Percentiles rank a stretch among this genome's conserved stretches.
Conservation (phyloP, 768 basidiomycete genomes). For the Phaeolepiota aurea region DNA sequence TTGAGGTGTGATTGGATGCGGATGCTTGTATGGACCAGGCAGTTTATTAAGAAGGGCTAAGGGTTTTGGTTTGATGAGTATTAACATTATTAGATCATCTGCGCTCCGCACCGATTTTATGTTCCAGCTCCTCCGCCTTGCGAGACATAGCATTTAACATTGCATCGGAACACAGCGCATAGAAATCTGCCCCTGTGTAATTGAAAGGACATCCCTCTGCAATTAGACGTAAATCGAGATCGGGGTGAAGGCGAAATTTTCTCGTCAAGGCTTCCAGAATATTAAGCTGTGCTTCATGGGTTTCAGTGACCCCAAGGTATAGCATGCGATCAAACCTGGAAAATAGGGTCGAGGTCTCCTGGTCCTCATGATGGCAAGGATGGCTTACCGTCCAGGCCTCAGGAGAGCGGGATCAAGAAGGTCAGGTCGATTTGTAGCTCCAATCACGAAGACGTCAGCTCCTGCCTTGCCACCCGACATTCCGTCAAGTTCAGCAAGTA, state of each 20-base stretch:
- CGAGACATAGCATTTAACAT: constrained; percentile 92
- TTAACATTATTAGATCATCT: no score
- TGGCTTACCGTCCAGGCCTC: constrained; percentile 74
- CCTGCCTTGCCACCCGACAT: constrained; percentile 59
- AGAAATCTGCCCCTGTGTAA: constrained; percentile 96
- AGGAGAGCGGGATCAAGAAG: constrained; percentile 83
- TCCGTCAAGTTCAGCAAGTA: constrained; percentile 90
- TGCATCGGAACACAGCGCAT: constrained; percentile 95
- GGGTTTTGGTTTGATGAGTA: no score
- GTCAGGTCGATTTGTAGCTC: constrained; percentile 93
- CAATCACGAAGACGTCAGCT: constrained; percentile 85
- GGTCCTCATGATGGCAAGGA: background rate
- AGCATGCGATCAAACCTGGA: constrained; percentile 92
- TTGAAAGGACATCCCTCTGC: constrained; percentile 82
- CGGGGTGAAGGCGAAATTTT: constrained; percentile 78
- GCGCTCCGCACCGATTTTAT: constrained; percentile 55
- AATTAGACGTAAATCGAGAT: constrained; percentile 51
- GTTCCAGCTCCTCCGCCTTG: constrained; percentile 74
- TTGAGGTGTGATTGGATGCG: constrained; percentile 73
- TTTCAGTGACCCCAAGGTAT: constrained; percentile 88
- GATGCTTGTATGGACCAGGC: constrained; percentile 35
- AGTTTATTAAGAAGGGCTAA: constrained; percentile 8
- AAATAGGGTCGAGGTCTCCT: background rate
- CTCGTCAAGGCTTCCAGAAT: constrained; percentile 88
- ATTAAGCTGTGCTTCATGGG: constrained; percentile 75